Evolutionary conservation across 495 filamentous ascomycete species (phyloP), one percentile per base, ranked within the genome.

Genomic region (Trichoderma virens): DNA sequence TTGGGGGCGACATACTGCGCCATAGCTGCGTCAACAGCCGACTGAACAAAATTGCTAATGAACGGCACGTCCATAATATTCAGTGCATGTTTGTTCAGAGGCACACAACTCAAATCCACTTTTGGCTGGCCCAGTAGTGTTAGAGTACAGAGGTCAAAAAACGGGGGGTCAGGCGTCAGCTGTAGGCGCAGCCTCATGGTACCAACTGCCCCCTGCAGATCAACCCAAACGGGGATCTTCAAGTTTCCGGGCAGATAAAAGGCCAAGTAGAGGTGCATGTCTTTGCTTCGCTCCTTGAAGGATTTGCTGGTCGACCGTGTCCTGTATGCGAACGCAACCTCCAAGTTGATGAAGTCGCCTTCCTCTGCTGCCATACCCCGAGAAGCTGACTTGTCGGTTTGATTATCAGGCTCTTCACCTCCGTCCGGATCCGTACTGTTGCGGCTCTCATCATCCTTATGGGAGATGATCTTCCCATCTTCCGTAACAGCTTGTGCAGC

Each of bases 81-180:
- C 25, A 87, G 77, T 31, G 81, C 83, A 59, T 84, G 80, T 68
- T 86, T 87, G 25, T 82, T 83, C 32, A 91, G 76, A 5, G 88
- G 88, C 14, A 84, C 78, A 66, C 88, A 90, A 0, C 85, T 84
- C 3, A 91, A 70, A 62, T 86, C 83, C n/a, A 86, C 88, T 67
- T 84, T 83, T 0, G 88, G 88, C 70, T 90, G 88, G 5, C 93
- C 93, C 82, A 97, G 96, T n/a, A 98, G 80, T 2, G 91, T 98
- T 70, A 97, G 93, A 2, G 92, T 96, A 61, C 97, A 78, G 20
- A 89, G 89, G 72, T 96, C 97, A 63, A 96, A 75, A 75, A 97
- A 98, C 0, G 93, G 93, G 8, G 93, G 85, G 70, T 96, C 86
- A 0, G 93, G 93, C 23, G 91, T 87, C 81, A 98, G 86, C 60